Evolutionary conservation across 345 rosid genomes (phyloP).

Genomic region (Trapa incisa): DNA sequence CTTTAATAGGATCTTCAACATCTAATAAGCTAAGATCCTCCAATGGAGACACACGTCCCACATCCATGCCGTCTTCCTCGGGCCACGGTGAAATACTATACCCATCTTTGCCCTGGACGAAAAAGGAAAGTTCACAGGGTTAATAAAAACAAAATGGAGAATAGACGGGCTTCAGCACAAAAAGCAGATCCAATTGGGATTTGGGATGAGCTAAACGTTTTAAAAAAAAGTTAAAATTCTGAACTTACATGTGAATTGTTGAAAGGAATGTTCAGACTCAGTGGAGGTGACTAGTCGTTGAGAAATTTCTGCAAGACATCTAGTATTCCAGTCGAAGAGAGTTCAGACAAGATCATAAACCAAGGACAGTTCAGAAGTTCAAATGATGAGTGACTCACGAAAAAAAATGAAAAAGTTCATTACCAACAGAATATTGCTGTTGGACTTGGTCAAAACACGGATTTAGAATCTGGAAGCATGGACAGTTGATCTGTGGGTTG

Average conservation of each 20-base stretch:
- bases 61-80: constrained; percentile 32
- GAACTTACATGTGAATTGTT: constrained; percentile 36
- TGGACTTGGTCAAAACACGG: constrained; percentile 16
- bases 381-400: not conserved
- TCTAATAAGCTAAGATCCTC: constrained; percentile 54
- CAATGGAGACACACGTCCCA: constrained; percentile 29
- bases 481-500: not conserved
- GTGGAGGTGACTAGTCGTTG: constrained; percentile 36
- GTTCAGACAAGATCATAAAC: constrained; percentile 5
- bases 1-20: constrained; percentile 41
- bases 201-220: not conserved
- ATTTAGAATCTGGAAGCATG: constrained; percentile 3
- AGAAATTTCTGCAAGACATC: constrained; percentile 48
- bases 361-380: not conserved
- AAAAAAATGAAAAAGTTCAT: not conserved
- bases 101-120: constrained; percentile 42
- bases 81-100: constrained; percentile 56
- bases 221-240: not conserved
- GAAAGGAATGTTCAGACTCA: constrained; percentile 26
- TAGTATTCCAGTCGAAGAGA: constrained; percentile 16
- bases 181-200: not conserved
- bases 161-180: not conserved
- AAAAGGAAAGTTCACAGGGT: not conserved
- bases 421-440: constrained; percentile 31
- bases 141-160: not conserved